phyloP scores from a whole-genome alignment of 805 yeast genomes.

The Suhomyces sp. region DNA sequence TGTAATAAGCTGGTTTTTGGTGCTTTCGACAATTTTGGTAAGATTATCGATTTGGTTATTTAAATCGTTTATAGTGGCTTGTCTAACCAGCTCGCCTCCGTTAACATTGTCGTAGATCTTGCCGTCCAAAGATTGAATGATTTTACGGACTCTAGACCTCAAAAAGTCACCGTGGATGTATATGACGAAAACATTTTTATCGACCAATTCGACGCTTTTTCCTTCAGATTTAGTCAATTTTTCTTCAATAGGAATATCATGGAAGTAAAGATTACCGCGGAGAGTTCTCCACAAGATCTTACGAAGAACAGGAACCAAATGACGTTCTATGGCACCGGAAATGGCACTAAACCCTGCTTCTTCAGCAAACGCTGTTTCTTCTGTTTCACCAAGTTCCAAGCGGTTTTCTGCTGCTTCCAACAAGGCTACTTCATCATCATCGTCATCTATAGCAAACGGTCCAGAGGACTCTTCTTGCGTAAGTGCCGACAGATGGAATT shows the following conservation, averaged over 20 bases:
- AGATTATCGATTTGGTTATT: constrained; percentile 33
- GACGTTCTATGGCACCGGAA: constrained; percentile 34
- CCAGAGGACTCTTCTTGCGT: neutral
- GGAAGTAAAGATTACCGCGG: constrained; percentile 41
- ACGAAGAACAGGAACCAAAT: constrained; percentile 35
- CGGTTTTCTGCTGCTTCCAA: constrained; percentile 18
- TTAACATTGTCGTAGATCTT: constrained; percentile 33
- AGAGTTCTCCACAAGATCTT: constrained; percentile 43
- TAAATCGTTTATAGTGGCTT: constrained; percentile 26
- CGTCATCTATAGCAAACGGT: constrained; percentile 6
- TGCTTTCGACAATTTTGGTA: constrained; percentile 29
- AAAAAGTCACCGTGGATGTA: constrained; percentile 41
- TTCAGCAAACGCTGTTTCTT: constrained; percentile 19
- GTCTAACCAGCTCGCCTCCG: constrained; percentile 27
- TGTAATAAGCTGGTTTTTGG: constrained; percentile 34
- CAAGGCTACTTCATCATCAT: constrained; percentile 28
- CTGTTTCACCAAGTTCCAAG: constrained; percentile 20
- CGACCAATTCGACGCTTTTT: constrained; percentile 16
- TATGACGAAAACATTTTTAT: constrained; percentile 37
- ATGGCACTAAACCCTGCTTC: constrained; percentile 30
- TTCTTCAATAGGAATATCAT: constrained; percentile 34
- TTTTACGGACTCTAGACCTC: constrained; percentile 31
- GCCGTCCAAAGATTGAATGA: constrained; percentile 40
- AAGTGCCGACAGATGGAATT: constrained; percentile 29
- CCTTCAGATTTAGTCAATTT: constrained; percentile 11